Percentiles rank a stretch among this genome's conserved stretches.
phyloP scores from a whole-genome alignment of 192 early-diverging fungal genomes.

The Backusella tuberculispora region DNA sequence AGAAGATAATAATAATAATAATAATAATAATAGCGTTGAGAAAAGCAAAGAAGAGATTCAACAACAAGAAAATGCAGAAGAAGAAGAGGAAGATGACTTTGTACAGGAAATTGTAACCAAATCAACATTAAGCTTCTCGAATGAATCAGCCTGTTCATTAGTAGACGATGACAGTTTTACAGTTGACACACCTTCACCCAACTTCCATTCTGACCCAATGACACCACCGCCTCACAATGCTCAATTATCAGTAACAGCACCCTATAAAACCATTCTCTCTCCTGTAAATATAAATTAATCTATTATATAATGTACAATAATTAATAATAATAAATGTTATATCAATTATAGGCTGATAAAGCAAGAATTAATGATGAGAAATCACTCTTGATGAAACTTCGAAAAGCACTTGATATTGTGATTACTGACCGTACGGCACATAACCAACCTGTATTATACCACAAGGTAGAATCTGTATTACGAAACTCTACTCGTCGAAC shows the following conservation, averaged over 20 bases:
- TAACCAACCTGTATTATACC: constrained; percentile 21
- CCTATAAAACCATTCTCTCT: constrained; percentile 12
- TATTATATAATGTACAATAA: not conserved
- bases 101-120: not conserved
- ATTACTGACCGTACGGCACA: constrained; percentile 18
- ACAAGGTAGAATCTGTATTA: constrained; percentile 21
- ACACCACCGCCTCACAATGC: not conserved
- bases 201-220: not conserved
- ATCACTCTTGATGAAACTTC: constrained; percentile 7
- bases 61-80: not conserved
- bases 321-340: not conserved
- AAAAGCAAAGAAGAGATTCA: not conserved
- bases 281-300: not conserved
- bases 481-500: constrained; percentile 12
- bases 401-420: constrained; percentile 24
- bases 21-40: not conserved
- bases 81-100: not conserved
- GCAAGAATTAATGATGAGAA: constrained; percentile 22
- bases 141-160: not conserved
- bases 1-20: not conserved
- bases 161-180: not conserved
- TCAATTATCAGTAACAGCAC: not conserved
- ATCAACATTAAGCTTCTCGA: not conserved
- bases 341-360: constrained; percentile 5
- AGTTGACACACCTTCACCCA: not conserved